Evolutionary conservation across 106 monocot species (phyloP).

Genomic region (Agapanthus africanus): DNA sequence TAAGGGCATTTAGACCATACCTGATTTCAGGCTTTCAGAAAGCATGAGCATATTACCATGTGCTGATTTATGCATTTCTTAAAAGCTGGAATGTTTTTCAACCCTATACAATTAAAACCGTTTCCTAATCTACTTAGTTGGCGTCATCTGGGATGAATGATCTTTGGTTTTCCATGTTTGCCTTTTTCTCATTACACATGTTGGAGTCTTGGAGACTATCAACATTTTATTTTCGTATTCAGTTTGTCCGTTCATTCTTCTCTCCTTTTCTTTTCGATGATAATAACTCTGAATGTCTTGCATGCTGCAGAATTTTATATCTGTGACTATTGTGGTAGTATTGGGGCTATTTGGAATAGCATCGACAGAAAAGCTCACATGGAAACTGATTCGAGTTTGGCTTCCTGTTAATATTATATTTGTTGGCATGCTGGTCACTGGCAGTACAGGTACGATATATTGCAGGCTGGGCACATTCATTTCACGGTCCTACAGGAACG

Average conservation of each 20-base stretch:
- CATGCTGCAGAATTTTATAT: slow-evolving; percentile 78
- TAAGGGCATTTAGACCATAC: too few species aligned
- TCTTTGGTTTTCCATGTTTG: neutral
- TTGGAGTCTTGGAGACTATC: neutral
- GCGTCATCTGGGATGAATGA: neutral
- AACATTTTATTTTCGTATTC: neutral
- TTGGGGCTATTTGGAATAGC: slow-evolving; percentile 53
- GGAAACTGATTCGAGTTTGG: slow-evolving; percentile 82
- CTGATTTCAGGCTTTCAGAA: neutral
- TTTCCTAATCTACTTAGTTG: neutral
- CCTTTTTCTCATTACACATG: neutral
- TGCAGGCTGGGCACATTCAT: neutral
- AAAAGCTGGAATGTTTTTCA: neutral
- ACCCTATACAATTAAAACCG: neutral
- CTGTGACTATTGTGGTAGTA: slow-evolving; percentile 58
- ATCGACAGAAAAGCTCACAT: slow-evolving; percentile 82
- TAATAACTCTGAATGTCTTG: neutral
- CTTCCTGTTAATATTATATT: slow-evolving; percentile 92
- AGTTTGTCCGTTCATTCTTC: neutral
- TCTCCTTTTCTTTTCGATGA: neutral
- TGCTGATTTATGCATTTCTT: too few species aligned
- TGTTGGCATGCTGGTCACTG: slow-evolving; percentile 94
- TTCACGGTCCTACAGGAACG: neutral
- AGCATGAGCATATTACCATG: too few species aligned
- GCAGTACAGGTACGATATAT: slow-evolving; percentile 72